Conservation (phyloP, 2,329 filamentous ascomycete species). For the Chaetomium sp. region DNA sequence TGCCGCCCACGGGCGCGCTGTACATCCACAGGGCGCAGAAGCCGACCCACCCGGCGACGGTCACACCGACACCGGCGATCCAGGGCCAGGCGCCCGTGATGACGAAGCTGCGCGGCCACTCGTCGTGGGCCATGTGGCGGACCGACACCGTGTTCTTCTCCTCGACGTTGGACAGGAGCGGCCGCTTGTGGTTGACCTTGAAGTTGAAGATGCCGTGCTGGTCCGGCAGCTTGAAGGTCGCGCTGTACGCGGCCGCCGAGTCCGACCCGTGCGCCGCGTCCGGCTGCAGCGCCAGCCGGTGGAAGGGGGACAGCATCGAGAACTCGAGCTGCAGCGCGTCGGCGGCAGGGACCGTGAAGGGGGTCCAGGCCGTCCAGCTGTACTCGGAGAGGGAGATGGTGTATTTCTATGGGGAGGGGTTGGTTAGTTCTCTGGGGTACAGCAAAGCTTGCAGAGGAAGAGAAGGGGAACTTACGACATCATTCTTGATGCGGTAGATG, state of each 20-base stretch:
- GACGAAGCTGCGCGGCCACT: constrained; percentile 87
- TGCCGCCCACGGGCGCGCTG: constrained; percentile 51
- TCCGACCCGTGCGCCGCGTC: constrained; percentile 52
- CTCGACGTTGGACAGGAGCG: constrained; percentile 84
- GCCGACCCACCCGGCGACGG: constrained; percentile 77
- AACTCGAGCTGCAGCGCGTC: constrained; percentile 93
- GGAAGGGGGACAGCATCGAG: constrained; percentile 97
- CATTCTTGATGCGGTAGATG: constrained; percentile 95
- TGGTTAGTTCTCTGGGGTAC: constrained; percentile 36
- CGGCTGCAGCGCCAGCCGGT: constrained; percentile 74
- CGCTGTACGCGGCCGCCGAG: constrained; percentile 72
- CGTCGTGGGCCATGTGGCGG: constrained; percentile 94
- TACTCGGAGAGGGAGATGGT: constrained; percentile 89
- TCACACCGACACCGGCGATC: constrained; percentile 84
- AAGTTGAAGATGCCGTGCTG: constrained; percentile 99
- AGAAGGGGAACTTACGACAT: constrained; percentile 70
- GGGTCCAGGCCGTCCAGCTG: constrained; percentile 69
- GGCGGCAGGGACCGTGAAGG: constrained; percentile 68
- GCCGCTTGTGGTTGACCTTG: constrained; percentile 93
- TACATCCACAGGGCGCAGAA: constrained; percentile 91
- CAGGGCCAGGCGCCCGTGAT: constrained; percentile 94
- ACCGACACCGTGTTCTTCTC: constrained; percentile 96
- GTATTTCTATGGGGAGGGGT: constrained; percentile 65
- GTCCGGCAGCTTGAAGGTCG: constrained; percentile 81
- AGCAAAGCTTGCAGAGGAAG: not conserved